A percentile compares a stretch with the other conserved stretches of the same genome.
phyloP scores from a whole-genome alignment of 805 yeast genomes.

The Scheffersomyces lignosus region DNA sequence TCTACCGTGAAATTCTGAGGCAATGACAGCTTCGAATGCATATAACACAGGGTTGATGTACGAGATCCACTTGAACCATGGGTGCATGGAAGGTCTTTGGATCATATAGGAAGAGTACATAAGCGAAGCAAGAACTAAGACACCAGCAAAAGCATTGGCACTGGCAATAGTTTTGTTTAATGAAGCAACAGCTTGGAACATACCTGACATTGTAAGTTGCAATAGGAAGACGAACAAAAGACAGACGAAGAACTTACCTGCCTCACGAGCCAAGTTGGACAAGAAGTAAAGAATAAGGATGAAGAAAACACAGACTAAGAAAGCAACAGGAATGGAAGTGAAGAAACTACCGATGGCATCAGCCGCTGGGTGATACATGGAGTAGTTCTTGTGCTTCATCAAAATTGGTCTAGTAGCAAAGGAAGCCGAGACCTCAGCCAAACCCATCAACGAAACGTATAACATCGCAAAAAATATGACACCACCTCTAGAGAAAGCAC shows the following conservation, averaged over 20 bases:
- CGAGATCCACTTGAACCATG: conserved; percentile 39
- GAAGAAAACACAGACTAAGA: conserved; percentile 21
- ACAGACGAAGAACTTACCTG: conserved; percentile 56
- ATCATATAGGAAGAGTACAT: conserved; percentile 31
- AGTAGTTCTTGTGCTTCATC: conserved; percentile 29
- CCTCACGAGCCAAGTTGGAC: conserved; percentile 43
- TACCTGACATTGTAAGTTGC: conserved; percentile 53
- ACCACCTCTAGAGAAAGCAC: conserved; percentile 68
- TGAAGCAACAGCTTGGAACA: conserved; percentile 55
- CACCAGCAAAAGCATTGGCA: conserved; percentile 57
- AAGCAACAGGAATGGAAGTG: conserved; percentile 20
- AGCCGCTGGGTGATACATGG: conserved; percentile 30
- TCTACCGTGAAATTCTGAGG: conserved; percentile 32
- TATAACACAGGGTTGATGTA: conserved; percentile 34
- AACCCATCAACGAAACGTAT: conserved; percentile 49
- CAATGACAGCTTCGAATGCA: conserved; percentile 28
- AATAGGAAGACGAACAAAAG: conserved; percentile 45
- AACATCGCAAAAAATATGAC: conserved; percentile 58
- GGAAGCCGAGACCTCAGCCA: conserved; percentile 43
- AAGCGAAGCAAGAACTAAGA: conserved; percentile 34
- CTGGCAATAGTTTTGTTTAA: conserved; percentile 52
- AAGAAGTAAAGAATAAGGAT: conserved; percentile 25
- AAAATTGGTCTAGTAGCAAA: conserved; percentile 24
- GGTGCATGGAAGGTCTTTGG: conserved; percentile 34
- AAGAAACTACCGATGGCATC: conserved; percentile 24